Percentiles rank a stretch among this genome's conserved stretches.
These are phyloP conservation scores for Dictyostelium purpureum DNA, from an alignment of 78 protist species.

Conservation along the genomic window DNA sequence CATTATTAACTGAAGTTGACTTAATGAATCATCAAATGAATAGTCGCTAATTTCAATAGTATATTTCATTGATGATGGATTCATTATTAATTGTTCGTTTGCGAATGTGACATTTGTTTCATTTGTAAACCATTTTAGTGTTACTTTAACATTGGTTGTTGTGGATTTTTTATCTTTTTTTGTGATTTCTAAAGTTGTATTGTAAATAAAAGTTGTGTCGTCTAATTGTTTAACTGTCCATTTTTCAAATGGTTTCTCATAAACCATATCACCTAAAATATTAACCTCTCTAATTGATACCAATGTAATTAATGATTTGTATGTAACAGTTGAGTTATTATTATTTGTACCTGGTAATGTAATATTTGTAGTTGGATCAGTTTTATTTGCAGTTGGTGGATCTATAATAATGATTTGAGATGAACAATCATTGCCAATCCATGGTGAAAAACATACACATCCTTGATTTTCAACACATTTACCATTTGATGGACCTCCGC, in stretches of 20 bases:
- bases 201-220: background rate
- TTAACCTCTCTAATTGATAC: background rate
- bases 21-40: background rate
- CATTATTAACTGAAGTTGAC: slow-evolving; percentile 3
- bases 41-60: background rate
- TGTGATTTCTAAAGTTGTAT: background rate
- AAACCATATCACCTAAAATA: too few relatives aligned
- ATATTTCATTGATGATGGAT: slow-evolving; percentile 11
- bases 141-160: background rate
- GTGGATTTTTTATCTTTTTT: too few relatives aligned
- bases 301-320: background rate
- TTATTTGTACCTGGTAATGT: background rate
- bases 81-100: background rate
- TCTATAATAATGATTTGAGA: background rate
- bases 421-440: background rate
- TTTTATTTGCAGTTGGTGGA: background rate
- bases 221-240: background rate
- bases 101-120: background rate
- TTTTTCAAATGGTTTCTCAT: background rate
- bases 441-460: slow-evolving; percentile 12
- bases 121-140: background rate
- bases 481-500: background rate
- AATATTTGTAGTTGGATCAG: background rate
- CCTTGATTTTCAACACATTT: background rate
- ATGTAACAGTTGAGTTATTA: too few relatives aligned